Base-by-base conservation (phyloP, 805 yeast genomes). In the Pichia nakasei region DNA sequence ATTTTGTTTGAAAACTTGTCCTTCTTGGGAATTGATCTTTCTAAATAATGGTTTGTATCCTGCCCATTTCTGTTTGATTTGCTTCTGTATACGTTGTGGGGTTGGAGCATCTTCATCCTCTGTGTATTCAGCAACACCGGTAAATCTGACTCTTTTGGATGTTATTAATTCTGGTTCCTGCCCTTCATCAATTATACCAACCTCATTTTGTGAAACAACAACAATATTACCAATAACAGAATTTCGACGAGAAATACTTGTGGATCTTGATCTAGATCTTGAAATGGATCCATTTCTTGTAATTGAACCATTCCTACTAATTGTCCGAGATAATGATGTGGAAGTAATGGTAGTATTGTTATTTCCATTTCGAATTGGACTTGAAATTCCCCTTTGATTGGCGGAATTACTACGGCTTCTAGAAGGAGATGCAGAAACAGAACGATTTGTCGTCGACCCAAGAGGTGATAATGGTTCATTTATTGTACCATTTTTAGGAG, bases 91-190 rank as follows among this genome's bases (percentile, higher is more conserved):
- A 8, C 57, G 59, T 41, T 54, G 57, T 5, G 67, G 62, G 4
- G 76, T 64, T 1, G 80, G 80, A 0, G 75, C 76, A 57, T 76
- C 82, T 54, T 76, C 82, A 7, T 68, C 75, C 29, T 69, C 75
- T 2, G 68, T 53, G 44, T 73, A 76, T 41, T 67, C 72, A 1
- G 74, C 67, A 5, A 76, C 80, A 0, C 80, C 80, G 5, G 61
- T 60, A 48, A 76, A 76, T 27, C 81, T 55, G 11, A 76, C 80
- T 48, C 63, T 72, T 48, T 73, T 75, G n/a, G n/a, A n/a, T n/a
- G n/a, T n/a, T 2, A 58, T 31, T 9, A 4, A 4, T 6, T 8
- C 13, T 11, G 52, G 4, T 19, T 48, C 49, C 5, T 60, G 63
- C 24, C 46, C 43, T 19, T 44, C 51, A 26, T 45, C 46, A 3